Base-by-base conservation (phyloP, 805 yeast species). In the Monosporozyma yasuniensis region DNA sequence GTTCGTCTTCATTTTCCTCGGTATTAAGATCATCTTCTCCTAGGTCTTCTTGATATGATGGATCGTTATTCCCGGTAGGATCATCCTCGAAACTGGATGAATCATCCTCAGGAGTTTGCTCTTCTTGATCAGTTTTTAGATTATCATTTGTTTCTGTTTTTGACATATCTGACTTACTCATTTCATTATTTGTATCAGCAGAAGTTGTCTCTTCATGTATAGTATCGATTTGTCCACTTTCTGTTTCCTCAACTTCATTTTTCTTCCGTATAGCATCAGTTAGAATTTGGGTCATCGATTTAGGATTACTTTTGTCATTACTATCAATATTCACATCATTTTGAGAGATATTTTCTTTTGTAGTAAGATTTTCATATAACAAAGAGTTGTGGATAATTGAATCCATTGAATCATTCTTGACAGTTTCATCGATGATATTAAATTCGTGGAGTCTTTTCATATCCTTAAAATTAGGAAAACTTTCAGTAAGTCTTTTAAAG, bases 401-500 rank as follows among this genome's bases (percentile, higher is more conserved):
- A 16, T 46, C 48, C 27, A 32, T 49, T 4, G 34, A 30, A 22
- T 23, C 35, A 25, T 30, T 22, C 3, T n/a, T 21, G 2, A 22
- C 42, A 1, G 30, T 47, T 12, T 35, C 38, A 22, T 43, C 46
- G 4, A 16, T 21, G 11, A 22, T 32, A 30, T 42, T 19, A 18
- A 42, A 47, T 16, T 42, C 30, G 19, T 12, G 34, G n/a, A 37
- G 30, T n/a, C 25, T 23, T n/a, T 43, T 32, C 28, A 39, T 7
- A 39, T 35, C 21, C 9, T 44, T 39, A 12, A 23, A 46, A 9
- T 45, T 47, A 14, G 46, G 44, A 25, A 50, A 50, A 4, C 12
- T 18, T 21, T 32, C 16, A 25, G 16, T 12, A 32, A 48, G 25
- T 14, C 19, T 49, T 37, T 55, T 50, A 44, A 62, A 62, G 38